Evolutionary conservation across 108 stramenopile species (phyloP).

Genomic region (Mediolabrus comicus): DNA sequence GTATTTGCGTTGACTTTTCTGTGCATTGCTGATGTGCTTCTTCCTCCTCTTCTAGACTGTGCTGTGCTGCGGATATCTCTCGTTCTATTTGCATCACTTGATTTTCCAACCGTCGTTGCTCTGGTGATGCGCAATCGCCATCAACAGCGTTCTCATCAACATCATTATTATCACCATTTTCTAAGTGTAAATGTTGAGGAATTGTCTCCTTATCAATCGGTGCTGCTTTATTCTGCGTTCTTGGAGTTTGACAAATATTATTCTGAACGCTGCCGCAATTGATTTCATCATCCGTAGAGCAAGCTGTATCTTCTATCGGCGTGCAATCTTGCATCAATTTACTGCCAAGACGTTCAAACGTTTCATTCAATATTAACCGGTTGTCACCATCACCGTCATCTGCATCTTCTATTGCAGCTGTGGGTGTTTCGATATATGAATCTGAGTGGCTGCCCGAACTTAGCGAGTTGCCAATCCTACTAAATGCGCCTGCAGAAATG

Average conservation of each 20-base stretch:
- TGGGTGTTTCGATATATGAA: neutral
- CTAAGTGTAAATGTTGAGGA: neutral
- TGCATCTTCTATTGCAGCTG: neutral
- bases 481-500: neutral
- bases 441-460: neutral
- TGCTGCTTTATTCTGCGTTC: neutral
- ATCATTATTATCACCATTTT: neutral
- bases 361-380: neutral
- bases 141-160: neutral
- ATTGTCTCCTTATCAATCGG: neutral
- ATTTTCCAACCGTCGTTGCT: neutral
- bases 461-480: neutral
- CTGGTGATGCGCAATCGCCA: neutral
- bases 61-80: neutral
- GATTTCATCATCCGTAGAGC: neutral
- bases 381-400: neutral
- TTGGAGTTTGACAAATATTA: neutral
- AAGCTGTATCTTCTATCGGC: neutral
- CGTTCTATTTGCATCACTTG: neutral
- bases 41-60: neutral
- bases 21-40: neutral
- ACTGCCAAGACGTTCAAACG: neutral
- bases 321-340: constrained; percentile 2
- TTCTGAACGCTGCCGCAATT: neutral
- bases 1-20: neutral